Evolutionary conservation across 345 rosid genomes (phyloP).

Genomic region (Eucalyptus viminalis): DNA sequence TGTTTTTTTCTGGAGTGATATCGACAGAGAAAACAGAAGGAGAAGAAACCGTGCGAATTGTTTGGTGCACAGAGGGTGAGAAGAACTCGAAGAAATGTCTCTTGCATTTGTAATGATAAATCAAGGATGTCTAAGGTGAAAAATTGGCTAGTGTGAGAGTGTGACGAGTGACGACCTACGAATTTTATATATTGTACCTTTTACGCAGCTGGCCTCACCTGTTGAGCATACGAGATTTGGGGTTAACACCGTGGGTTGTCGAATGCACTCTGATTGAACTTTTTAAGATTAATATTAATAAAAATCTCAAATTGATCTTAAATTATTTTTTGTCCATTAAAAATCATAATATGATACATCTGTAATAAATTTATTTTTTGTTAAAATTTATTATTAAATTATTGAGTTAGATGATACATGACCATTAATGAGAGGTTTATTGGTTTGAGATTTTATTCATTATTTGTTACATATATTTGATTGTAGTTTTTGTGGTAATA

Average conservation of each 20-base stretch:
- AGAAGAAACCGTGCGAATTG: not conserved
- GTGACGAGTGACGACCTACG: not conserved
- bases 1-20: not conserved
- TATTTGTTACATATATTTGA: accelerated
- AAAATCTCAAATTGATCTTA: no score
- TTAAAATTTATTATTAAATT: no score
- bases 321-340: no score
- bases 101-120: not conserved
- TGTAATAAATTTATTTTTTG: accelerated
- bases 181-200: not conserved
- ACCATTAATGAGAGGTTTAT: accelerated
- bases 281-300: no score
- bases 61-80: not conserved
- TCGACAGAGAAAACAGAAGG: not conserved
- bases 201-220: not conserved
- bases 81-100: not conserved
- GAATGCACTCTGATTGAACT: not conserved
- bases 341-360: no score
- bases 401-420: accelerated
- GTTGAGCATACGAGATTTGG: not conserved
- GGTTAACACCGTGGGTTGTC: not conserved
- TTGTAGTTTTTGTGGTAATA: accelerated
- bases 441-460: no score
- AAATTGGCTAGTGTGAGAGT: not conserved
- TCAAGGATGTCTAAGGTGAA: not conserved